Conservation (phyloP, 83 land plant species). For the Larix sibirica region DNA sequence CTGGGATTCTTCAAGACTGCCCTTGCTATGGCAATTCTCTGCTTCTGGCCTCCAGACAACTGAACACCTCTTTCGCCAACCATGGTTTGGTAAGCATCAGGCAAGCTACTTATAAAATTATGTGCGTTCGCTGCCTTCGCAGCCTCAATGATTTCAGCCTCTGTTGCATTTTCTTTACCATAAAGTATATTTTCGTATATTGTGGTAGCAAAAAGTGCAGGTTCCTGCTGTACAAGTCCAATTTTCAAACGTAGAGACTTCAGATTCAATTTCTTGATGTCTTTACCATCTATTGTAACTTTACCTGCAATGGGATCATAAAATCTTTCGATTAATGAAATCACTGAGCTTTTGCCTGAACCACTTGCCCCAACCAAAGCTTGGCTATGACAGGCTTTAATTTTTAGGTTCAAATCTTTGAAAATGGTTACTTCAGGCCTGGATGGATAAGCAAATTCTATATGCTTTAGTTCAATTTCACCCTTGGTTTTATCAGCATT, state of each 20-base stretch:
- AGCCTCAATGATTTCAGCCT: slow-evolving; percentile 73
- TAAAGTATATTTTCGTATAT: slow-evolving; percentile 79
- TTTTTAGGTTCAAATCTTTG: slow-evolving; percentile 62
- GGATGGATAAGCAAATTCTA: slow-evolving; percentile 80
- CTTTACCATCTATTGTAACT: slow-evolving; percentile 81
- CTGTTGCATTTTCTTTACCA: slow-evolving; percentile 74
- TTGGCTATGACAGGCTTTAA: slow-evolving; percentile 67
- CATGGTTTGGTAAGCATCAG: slow-evolving; percentile 67
- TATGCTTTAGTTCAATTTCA: slow-evolving; percentile 69
- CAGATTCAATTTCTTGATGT: slow-evolving; percentile 60
- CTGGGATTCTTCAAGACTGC: slow-evolving; percentile 82
- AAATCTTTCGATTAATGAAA: slow-evolving; percentile 72
- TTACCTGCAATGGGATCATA: slow-evolving; percentile 73
- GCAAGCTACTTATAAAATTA: slow-evolving; percentile 59
- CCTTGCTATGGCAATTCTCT: slow-evolving; percentile 78
- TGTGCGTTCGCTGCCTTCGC: slow-evolving; percentile 76
- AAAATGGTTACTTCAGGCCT: slow-evolving; percentile 67
- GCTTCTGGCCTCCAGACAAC: slow-evolving; percentile 77
- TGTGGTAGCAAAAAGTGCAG: slow-evolving; percentile 71
- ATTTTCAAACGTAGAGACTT: slow-evolving; percentile 68
- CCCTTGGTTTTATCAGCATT: slow-evolving; percentile 61
- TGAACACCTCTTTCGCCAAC: slow-evolving; percentile 78
- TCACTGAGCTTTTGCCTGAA: slow-evolving; percentile 79
- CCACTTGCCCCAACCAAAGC: slow-evolving; percentile 86
- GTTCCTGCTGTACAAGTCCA: slow-evolving; percentile 85